Conservation (phyloP, 192 early-diverging fungal genomes). For the Umbelopsis vinacea region DNA sequence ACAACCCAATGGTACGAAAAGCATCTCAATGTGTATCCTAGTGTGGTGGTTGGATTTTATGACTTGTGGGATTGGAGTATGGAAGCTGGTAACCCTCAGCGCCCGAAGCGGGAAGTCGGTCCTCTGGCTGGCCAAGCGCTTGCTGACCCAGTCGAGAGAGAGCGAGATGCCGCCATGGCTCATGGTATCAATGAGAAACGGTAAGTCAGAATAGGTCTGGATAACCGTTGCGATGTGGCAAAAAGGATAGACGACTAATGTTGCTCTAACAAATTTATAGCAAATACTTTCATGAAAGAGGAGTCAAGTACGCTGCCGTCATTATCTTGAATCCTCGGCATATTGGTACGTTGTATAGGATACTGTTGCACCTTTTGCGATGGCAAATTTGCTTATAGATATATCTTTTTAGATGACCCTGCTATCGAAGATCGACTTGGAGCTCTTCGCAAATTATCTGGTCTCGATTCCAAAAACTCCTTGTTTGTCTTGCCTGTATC, state of each 20-base stretch:
- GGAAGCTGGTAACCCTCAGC: constrained; percentile 21
- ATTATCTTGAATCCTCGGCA: constrained; percentile 61
- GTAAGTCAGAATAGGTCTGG: constrained; percentile 33
- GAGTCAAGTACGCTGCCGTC: constrained; percentile 75
- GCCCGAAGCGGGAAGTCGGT: constrained; percentile 31
- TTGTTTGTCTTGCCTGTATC: constrained; percentile 68
- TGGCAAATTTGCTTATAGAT: too few relatives aligned
- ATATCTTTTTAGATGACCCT: constrained; percentile 54
- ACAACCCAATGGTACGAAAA: constrained; percentile 67
- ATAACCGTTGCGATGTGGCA: constrained; percentile 1
- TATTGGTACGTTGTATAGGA: constrained; percentile 39
- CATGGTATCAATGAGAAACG: constrained; percentile 71
- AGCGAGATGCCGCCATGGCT: constrained; percentile 61
- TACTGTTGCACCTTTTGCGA: neutral
- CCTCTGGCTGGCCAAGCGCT: constrained; percentile 38
- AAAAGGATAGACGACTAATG: neutral
- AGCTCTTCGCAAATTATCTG: constrained; percentile 67
- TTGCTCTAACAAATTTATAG: constrained; percentile 37
- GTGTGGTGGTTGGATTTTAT: constrained; percentile 71
- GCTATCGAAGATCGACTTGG: constrained; percentile 71
- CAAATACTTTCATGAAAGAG: constrained; percentile 63
- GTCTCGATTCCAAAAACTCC: constrained; percentile 69
- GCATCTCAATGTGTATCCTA: constrained; percentile 65
- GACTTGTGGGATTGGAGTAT: constrained; percentile 63
- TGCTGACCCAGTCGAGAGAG: constrained; percentile 62